A percentile compares a stretch with the other conserved stretches of the same genome.
Evolutionary conservation across 345 rosid species (phyloP).

Genomic region (Cardiospermum halicacabum): DNA sequence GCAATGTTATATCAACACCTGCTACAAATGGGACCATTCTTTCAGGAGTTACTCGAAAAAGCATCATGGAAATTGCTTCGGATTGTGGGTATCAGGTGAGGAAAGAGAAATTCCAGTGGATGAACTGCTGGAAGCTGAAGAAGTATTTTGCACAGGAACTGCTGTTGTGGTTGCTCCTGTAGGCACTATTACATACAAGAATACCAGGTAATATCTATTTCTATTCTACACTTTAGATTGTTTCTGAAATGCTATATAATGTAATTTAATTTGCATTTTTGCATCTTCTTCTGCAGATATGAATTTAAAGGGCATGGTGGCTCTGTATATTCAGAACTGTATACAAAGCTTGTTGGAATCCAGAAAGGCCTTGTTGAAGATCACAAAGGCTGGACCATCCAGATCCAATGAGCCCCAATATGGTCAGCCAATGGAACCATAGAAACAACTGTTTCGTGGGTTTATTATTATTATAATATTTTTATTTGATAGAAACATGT

Average conservation of each 20-base stretch:
- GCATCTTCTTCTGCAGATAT: constrained; percentile 15
- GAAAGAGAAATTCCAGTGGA: constrained; percentile 55
- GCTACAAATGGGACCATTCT: constrained; percentile 72
- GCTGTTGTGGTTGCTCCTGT: constrained; percentile 69
- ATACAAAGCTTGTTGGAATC: constrained; percentile 22
- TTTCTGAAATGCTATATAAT: no score
- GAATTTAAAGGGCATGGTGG: constrained; percentile 7
- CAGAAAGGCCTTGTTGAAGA: constrained; percentile 23
- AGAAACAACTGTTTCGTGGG: no score
- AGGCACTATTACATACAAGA: constrained; percentile 54
- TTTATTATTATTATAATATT: no score
- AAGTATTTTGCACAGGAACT: constrained; percentile 88
- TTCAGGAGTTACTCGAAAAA: constrained; percentile 66
- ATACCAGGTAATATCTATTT: constrained; percentile 60
- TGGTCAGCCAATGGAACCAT: no score
- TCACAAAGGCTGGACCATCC: constrained; percentile 25
- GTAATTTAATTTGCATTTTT: no score
- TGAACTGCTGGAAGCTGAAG: constrained; percentile 50
- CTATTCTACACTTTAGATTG: no score
- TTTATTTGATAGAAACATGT: no score
- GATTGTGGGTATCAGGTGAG: constrained; percentile 74
- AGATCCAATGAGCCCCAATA: constrained; percentile 4
- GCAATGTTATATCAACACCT: constrained; percentile 65
- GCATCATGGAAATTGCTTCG: constrained; percentile 62
- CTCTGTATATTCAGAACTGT: constrained; percentile 9